Evolutionary conservation across 2,329 filamentous ascomycete genomes (phyloP), one percentile per base, ranked within the genome.

Genomic region (Rhinocladiella similis): DNA sequence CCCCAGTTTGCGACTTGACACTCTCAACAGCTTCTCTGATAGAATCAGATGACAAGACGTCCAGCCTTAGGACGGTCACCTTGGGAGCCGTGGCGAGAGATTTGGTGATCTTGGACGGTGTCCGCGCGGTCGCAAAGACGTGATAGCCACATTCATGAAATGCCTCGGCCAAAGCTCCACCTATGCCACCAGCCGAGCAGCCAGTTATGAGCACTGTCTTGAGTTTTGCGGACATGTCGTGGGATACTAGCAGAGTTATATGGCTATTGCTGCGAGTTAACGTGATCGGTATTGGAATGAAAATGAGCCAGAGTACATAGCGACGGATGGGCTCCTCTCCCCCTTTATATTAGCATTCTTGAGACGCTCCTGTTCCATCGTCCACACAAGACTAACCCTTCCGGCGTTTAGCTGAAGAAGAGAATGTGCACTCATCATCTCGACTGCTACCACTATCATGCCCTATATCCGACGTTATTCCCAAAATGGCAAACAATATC

Each of bases 111-210:
- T 74, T 75, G 14, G 66, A 57, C 1, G 62, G 58, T 43, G 72
- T 66, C 13, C 75, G 73, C 3, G 72, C 70, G 1, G 76, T 77
- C 1, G 75, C 77, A 60, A 72, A 75, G 54, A 79, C 75, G 29
- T 57, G 55, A 33, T 71, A 66, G n/a, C 72, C 72, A 3, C 60
- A 56, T 35, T 70, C 58, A 50, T 71, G 68, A 60, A 79, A 74
- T 18, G 66, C 69, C 1, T 65, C 51, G 1, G 72, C 73, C 1
- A 79, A 67, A 1, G 73, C 75, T 1, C 65, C 62, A 9, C 77
- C 77, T 12, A 77, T 69, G 29, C 76, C 72, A 43, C 72, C 73
- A 14, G 67, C 69, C 3, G 69, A 72, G 64, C 73, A 72, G 57
- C 68, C 68, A 9, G 58, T 60, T n/a, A 60, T 60, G 5, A 60